Base-by-base conservation (phyloP, 164 flowering plant genomes). In the Cinnamomum micranthum region DNA sequence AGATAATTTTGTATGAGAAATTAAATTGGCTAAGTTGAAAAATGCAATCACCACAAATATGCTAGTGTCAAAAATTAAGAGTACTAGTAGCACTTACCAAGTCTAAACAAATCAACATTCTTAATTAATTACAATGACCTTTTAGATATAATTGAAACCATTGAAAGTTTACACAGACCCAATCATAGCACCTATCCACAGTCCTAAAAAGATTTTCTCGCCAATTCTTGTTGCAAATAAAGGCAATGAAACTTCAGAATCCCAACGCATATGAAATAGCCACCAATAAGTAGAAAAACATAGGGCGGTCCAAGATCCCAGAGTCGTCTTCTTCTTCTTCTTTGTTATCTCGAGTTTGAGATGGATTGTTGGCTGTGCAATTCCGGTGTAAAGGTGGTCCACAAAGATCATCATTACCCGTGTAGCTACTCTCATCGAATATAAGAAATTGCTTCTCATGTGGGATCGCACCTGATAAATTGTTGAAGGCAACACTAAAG, bases 221-320 rank as follows among this genome's bases (percentile, higher is more conserved):
- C 71, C 64, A 58, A 1, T 58, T 74, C 51, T 27, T 31, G 19
- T 28, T 67, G 51, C 52, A 31, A 17, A 74, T 25, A 25, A 74
- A 72, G 4, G 65, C 51, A 35, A 68, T 55, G 63, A 59, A 27
- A 10, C 65, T 65, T 55, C 52, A 52, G 58, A 74, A 74, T 50
- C 76, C 76, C 50, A 68, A 13, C 11, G 65, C 64, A 52, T 51
- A 74, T 50, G 71, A 74, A 20, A 68, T 19, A 52, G 52, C 52
- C 25, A 74, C 65, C 64, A 50, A 28, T 22, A 17, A 55, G 67
- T 74, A 60, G 64, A 68, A 52, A 22, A 23, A 67, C 27, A 9
- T 9, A 6, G 47, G 47, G 9, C 2, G 7, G 11, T 41, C 47
- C 47, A 41, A 11, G 47, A 41, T 6, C 11, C 13, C 2, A 50